Conservation (phyloP, 192 early-diverging fungal species). For the Cladochytrium replicatum region DNA sequence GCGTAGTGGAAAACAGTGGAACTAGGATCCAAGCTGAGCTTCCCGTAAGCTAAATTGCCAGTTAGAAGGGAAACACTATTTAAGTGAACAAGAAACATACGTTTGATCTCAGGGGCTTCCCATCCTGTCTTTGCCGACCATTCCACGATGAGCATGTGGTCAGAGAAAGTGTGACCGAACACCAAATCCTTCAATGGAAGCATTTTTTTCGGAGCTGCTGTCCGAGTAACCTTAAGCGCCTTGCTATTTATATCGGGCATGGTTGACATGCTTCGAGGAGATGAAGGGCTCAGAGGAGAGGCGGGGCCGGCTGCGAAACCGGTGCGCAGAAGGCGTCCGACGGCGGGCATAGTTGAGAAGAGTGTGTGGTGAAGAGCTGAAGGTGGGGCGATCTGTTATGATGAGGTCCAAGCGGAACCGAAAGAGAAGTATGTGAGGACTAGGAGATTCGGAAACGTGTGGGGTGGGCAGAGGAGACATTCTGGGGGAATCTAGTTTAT, state of each 20-base stretch:
- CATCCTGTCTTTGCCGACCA: conserved; percentile 55
- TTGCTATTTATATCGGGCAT: conserved; percentile 7
- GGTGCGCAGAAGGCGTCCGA: no score
- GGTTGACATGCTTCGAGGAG: no score
- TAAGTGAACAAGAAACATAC: not conserved
- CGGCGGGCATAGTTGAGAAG: no score
- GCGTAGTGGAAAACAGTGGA: conserved; percentile 91
- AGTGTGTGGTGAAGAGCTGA: no score
- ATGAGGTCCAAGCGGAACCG: no score
- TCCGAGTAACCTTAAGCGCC: conserved; percentile 2
- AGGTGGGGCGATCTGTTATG: no score
- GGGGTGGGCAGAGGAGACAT: no score
- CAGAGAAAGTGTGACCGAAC: conserved; percentile 86
- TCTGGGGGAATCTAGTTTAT: no score
- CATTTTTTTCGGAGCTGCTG: conserved; percentile 21
- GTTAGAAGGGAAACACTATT: not conserved
- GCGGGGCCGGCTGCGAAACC: no score
- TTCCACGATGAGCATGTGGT: conserved; percentile 88
- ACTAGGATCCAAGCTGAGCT: conserved; percentile 70
- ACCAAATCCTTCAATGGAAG: conserved; percentile 49
- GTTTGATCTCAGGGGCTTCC: conserved; percentile 4
- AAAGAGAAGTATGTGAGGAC: no score
- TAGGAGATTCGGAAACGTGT: no score
- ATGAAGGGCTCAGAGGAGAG: no score
- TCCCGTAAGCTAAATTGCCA: conserved; percentile 45